Evolutionary conservation across 768 basidiomycete species (phyloP).

Genomic region (Mycena haematopus): DNA sequence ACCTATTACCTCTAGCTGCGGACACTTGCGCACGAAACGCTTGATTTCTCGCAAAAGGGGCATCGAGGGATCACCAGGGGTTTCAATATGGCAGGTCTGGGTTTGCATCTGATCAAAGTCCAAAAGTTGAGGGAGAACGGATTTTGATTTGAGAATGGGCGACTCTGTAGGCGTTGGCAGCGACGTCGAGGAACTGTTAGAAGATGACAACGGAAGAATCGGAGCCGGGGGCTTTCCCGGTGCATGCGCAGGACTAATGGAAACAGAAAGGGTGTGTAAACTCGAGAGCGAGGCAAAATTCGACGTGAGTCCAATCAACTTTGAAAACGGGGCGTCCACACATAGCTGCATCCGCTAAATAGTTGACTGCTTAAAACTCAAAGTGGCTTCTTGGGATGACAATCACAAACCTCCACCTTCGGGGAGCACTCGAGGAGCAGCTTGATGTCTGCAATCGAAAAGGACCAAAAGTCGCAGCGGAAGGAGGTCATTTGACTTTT

Average conservation of each 20-base stretch:
- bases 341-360: slow-evolving; percentile 40
- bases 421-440: slow-evolving; percentile 40
- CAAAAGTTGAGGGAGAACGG: slow-evolving; percentile 35
- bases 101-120: slow-evolving; percentile 37
- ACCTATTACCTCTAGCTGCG: slow-evolving; percentile 41
- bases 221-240: slow-evolving; percentile 40
- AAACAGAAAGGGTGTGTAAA: slow-evolving; percentile 39
- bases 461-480: slow-evolving; percentile 49
- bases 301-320: slow-evolving; percentile 41
- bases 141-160: slow-evolving; percentile 37
- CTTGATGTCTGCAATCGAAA: slow-evolving; percentile 41
- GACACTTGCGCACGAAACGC: slow-evolving; percentile 44
- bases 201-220: slow-evolving; percentile 21
- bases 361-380: slow-evolving; percentile 14
- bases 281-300: slow-evolving; percentile 38
- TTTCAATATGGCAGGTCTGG: slow-evolving; percentile 30
- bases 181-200: slow-evolving; percentile 29
- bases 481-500: slow-evolving; percentile 35
- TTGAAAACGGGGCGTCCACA: slow-evolving; percentile 44
- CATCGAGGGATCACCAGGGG: slow-evolving; percentile 40
- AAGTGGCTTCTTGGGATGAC: background rate
- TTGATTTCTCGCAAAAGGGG: slow-evolving; percentile 45
- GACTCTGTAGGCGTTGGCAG: slow-evolving; percentile 41
- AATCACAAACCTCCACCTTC: slow-evolving; percentile 38
- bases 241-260: slow-evolving; percentile 38